Conservation (phyloP, 2,329 filamentous ascomycete genomes). For the Stachybotrys elegans region DNA sequence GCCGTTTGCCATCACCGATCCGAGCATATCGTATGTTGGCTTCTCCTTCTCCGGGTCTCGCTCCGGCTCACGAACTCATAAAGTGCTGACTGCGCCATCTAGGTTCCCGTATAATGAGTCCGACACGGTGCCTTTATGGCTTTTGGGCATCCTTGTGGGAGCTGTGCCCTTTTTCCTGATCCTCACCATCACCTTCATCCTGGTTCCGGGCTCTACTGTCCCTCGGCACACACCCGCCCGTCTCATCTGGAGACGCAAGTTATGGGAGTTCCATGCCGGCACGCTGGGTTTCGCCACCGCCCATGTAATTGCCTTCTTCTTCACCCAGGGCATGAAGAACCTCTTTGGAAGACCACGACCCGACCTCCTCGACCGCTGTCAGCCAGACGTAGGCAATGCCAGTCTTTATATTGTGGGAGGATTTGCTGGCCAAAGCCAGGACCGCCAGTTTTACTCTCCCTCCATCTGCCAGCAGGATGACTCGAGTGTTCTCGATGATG, state of each 20-base stretch:
- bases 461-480: conserved; percentile 64
- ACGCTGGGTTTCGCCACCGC: conserved; percentile 69
- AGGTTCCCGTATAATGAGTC: conserved; percentile 56
- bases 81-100: background rate
- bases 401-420: conserved; percentile 52
- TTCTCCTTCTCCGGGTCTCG: background rate
- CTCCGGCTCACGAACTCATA: background rate
- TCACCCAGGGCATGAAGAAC: conserved; percentile 72
- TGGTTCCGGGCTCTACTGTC: conserved; percentile 57
- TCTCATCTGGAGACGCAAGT: conserved; percentile 58
- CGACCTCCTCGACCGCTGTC: conserved; percentile 67
- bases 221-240: background rate
- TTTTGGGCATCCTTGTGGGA: background rate
- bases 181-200: conserved; percentile 29
- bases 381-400: conserved; percentile 58
- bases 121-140: conserved; percentile 59
- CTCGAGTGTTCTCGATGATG: conserved; percentile 53
- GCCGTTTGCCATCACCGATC: conserved; percentile 58
- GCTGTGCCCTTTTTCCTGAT: conserved; percentile 41
- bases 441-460: conserved; percentile 60
- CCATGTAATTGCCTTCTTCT: conserved; percentile 59
- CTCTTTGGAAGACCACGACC: conserved; percentile 58
- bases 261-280: conserved; percentile 76
- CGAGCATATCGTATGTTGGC: conserved; percentile 47
- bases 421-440: conserved; percentile 35